Evolutionary conservation across 1,284 basidiomycete species (phyloP).

Genomic region (Tilletiaria anomala): DNA sequence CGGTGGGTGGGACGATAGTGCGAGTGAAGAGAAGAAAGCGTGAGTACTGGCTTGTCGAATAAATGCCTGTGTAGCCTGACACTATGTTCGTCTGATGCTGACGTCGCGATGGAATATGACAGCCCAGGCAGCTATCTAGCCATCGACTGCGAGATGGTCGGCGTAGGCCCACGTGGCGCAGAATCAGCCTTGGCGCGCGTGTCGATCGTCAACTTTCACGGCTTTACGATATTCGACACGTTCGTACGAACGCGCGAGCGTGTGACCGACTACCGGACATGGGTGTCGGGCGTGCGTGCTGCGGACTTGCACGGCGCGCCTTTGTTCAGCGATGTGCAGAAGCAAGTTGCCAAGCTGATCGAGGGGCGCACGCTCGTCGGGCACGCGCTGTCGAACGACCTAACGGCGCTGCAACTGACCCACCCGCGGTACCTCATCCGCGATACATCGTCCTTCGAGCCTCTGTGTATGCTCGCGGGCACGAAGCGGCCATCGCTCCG

Average conservation of each 20-base stretch:
- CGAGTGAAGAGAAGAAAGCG: no score
- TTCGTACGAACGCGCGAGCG: slow-evolving; percentile 76
- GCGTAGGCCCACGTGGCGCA: slow-evolving; percentile 64
- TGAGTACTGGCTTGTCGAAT: no score
- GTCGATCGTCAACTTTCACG: slow-evolving; percentile 79
- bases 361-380: slow-evolving; percentile 76
- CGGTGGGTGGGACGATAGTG: no score
- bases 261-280: slow-evolving; percentile 85
- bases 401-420: slow-evolving; percentile 75
- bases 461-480: slow-evolving; percentile 46
- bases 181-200: slow-evolving; percentile 79
- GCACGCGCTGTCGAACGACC: slow-evolving; percentile 82
- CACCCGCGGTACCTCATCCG: slow-evolving; percentile 65
- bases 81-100: no score
- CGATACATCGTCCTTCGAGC: slow-evolving; percentile 60
- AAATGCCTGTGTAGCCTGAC: no score
- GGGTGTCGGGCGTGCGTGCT: slow-evolving; percentile 71
- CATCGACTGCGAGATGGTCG: slow-evolving; percentile 96
- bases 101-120: no score
- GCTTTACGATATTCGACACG: slow-evolving; percentile 62
- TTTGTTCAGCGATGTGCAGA: slow-evolving; percentile 65
- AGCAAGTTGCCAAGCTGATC: slow-evolving; percentile 60
- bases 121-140: no score
- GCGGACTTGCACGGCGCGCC: slow-evolving; percentile 58
- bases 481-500: slow-evolving; percentile 59